phyloP scores from a whole-genome alignment of 352 stramenopile species.

The Globisporangium okanoganense region DNA sequence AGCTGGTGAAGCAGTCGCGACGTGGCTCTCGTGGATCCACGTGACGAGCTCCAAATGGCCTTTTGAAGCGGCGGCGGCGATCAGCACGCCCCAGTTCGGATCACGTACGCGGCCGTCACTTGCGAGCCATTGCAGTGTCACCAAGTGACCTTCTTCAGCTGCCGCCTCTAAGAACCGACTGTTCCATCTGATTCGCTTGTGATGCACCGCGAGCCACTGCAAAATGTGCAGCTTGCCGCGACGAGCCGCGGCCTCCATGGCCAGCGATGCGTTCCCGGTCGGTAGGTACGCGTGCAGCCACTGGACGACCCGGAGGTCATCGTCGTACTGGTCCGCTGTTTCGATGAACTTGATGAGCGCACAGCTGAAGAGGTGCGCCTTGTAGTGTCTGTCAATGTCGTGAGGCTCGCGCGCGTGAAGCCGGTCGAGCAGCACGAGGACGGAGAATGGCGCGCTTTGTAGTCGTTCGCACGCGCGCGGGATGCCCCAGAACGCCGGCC shows the following conservation, averaged over 20 bases:
- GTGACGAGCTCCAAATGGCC: not conserved
- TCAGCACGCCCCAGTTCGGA: not conserved
- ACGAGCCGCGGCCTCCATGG: not conserved
- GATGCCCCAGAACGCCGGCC: not conserved
- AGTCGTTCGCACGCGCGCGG: not conserved
- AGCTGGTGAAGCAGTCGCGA: not conserved
- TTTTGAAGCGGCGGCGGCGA: not conserved
- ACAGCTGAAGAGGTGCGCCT: constrained; percentile 1
- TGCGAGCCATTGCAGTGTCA: not conserved
- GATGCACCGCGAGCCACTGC: not conserved
- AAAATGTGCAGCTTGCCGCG: not conserved
- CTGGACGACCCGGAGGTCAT: not conserved
- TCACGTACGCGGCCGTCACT: not conserved
- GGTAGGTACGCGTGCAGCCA: constrained; percentile 4
- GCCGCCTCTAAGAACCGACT: not conserved
- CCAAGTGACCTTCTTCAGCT: not conserved
- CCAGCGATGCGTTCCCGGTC: constrained; percentile 1
- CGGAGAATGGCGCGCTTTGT: not conserved
- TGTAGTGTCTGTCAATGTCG: constrained; percentile 1
- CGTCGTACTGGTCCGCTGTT: not conserved
- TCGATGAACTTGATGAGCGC: not conserved
- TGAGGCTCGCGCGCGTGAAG: not conserved
- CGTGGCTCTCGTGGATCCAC: not conserved
- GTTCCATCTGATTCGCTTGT: not conserved
- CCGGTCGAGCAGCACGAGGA: not conserved